Base-by-base conservation (phyloP, 257 asterid species). In the Solanum microdontum region DNA sequence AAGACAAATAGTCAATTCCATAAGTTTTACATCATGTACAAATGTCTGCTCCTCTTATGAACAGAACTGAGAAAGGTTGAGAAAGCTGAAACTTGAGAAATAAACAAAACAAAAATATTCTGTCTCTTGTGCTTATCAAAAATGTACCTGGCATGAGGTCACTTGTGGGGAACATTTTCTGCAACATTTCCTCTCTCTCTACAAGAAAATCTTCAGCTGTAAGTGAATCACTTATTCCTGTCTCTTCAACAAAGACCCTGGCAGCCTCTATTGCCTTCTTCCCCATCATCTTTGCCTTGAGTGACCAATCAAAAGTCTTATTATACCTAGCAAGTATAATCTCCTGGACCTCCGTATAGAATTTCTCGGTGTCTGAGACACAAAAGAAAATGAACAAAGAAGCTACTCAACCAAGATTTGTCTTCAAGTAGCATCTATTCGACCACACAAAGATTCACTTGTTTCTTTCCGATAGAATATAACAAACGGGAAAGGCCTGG, bases 211-310 rank as follows among this genome's bases (percentile, higher is more conserved):
- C 97, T 90, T 95, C 99, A 43, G 99, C 95, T 58, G 98, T 89
- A 72, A 97, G 94, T 23, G 92, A 89, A 87, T 94, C 96, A 77
- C 91, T 90, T 80, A 97, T 92, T 83, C 97, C 98, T 83, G 94
- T 93, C 92, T 94, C 99, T 91, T 95, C 95, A 83, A 97, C 99
- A 91, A 95, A 97, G 64, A 97, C 93, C 84, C 93, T 93, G 80
- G 99, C 98, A 86, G 99, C 98, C 93, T 95, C 99, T 70, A 97
- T 94, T 39, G 99, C 99, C 91, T 97, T 97, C 94, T 72, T 97
- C 7, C 99, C 99, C 99, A 97, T 95, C 99, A 97, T 94, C 92
- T 93, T 95, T 32, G 99, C 97, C 93, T 95, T 95, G 69, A 97
- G 94, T 83, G 99, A 92, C 99, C 99, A 97, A 87, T 95, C 99